phyloP scores from a whole-genome alignment of 768 basidiomycete species.

The Cystofilobasidium bisporidii region DNA sequence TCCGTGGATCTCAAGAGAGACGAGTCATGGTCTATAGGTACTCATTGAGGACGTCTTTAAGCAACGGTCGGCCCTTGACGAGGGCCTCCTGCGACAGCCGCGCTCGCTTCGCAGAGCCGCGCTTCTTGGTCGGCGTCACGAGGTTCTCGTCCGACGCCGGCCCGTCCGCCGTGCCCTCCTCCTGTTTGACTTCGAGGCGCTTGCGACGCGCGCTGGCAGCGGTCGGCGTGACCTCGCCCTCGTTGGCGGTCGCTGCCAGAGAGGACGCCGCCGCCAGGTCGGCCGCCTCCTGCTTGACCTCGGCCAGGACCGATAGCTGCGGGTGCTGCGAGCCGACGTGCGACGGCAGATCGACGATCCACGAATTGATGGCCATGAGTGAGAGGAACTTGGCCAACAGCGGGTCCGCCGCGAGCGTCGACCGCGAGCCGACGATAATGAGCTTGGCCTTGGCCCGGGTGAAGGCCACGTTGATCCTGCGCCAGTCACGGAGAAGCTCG shows the following conservation, averaged over 20 bases:
- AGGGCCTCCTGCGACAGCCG: conserved; percentile 20
- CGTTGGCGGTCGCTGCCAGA: conserved; percentile 11
- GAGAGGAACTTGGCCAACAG: conserved; percentile 65
- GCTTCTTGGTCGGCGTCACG: conserved; percentile 10
- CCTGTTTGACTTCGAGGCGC: neutral
- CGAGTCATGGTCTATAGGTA: no score
- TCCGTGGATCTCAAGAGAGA: no score
- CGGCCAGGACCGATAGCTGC: neutral
- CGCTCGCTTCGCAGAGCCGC: conserved; percentile 16
- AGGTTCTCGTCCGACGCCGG: neutral
- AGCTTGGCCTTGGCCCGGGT: conserved; percentile 86
- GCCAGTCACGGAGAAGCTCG: conserved; percentile 89
- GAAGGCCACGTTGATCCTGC: conserved; percentile 91
- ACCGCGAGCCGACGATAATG: conserved; percentile 77
- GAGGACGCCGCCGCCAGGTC: neutral
- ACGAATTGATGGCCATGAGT: conserved; percentile 60
- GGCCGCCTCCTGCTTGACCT: neutral
- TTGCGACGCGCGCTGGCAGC: neutral
- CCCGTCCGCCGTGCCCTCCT: neutral
- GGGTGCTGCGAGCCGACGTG: conserved; percentile 29
- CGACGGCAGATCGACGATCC: conserved; percentile 57
- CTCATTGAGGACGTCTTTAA: conserved; percentile 31
- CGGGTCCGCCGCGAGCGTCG: conserved; percentile 49
- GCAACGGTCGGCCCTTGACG: conserved; percentile 25
- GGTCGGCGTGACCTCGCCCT: neutral